Evolutionary conservation across 202 grass and related monocot genomes (phyloP).

Genomic region (Panicum virgatum): DNA sequence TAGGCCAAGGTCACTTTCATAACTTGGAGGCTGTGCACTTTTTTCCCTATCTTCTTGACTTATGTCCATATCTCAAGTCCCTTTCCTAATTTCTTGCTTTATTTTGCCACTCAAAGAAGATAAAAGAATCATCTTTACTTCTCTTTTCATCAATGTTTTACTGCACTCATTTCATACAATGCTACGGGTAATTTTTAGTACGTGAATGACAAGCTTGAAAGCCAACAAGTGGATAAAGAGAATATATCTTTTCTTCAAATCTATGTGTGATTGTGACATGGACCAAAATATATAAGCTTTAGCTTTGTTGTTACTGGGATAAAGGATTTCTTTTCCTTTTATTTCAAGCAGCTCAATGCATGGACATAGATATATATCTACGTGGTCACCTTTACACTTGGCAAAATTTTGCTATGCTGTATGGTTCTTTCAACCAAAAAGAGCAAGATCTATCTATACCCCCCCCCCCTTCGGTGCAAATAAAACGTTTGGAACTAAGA

Average conservation of each 20-base stretch:
- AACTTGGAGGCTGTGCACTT: constrained; percentile 54
- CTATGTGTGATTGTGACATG: constrained; percentile 48
- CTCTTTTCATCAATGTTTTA: constrained; percentile 19
- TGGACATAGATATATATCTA: constrained; percentile 34
- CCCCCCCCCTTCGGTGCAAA: constrained; percentile 37
- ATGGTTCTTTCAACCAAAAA: constrained; percentile 40
- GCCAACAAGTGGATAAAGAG: constrained; percentile 46
- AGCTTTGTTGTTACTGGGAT: constrained; percentile 44
- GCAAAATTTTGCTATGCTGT: constrained; percentile 45
- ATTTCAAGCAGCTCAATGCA: constrained; percentile 36
- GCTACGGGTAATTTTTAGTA: constrained; percentile 23
- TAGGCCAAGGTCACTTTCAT: constrained; percentile 24
- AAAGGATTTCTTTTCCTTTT: constrained; percentile 53
- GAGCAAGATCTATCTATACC: constrained; percentile 38
- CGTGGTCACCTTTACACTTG: constrained; percentile 42
- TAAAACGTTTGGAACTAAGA: constrained; percentile 22
- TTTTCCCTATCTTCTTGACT: constrained; percentile 47
- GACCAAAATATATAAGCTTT: constrained; percentile 60
- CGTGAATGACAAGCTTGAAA: constrained; percentile 26
- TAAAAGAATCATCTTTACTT: constrained; percentile 6
- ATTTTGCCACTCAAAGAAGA: constrained; percentile 29
- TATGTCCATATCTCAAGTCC: constrained; percentile 26
- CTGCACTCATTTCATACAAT: constrained; percentile 2
- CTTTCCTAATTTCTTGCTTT: constrained; percentile 40
- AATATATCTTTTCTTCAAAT: constrained; percentile 51